These are phyloP conservation scores for Cucumis cinereus DNA, from an alignment of 306 rosid species.

Conservation along the genomic window DNA sequence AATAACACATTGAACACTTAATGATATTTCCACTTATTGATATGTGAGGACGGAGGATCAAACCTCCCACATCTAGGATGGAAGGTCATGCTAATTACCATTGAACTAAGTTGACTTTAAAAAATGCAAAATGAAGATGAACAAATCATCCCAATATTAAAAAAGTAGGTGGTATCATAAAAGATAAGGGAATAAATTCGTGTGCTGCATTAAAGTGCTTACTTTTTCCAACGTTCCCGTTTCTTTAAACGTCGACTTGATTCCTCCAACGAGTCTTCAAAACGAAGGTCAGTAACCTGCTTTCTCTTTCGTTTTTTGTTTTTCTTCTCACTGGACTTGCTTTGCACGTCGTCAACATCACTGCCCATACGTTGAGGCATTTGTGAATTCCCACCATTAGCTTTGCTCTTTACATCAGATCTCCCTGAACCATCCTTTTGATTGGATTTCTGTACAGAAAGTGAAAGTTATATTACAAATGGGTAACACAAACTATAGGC, in stretches of 20 bases:
- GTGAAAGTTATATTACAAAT: not conserved
- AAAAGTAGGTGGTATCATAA: not conserved
- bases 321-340: conserved; percentile 34
- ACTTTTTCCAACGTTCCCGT: conserved; percentile 66
- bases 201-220: conserved; percentile 12
- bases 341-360: conserved; percentile 11
- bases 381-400: conserved; percentile 11
- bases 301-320: conserved; percentile 72
- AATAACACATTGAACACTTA: not conserved
- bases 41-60: not conserved
- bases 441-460: conserved; percentile 15
- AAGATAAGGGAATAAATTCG: not conserved
- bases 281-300: conserved; percentile 66
- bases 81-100: no score
- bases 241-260: conserved; percentile 32
- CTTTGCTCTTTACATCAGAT: conserved; percentile 17
- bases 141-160: not conserved
- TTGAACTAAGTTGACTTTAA: not conserved
- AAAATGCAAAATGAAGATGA: not conserved
- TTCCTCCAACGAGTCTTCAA: conserved; percentile 33
- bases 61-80: no score
- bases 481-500: not conserved
- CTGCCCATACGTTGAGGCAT: conserved; percentile 15
- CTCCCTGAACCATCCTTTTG: conserved; percentile 18
- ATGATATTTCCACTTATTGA: not conserved